Evolutionary conservation across 169 alveolate species (phyloP).

Genomic region (Perkinsus olseni): DNA sequence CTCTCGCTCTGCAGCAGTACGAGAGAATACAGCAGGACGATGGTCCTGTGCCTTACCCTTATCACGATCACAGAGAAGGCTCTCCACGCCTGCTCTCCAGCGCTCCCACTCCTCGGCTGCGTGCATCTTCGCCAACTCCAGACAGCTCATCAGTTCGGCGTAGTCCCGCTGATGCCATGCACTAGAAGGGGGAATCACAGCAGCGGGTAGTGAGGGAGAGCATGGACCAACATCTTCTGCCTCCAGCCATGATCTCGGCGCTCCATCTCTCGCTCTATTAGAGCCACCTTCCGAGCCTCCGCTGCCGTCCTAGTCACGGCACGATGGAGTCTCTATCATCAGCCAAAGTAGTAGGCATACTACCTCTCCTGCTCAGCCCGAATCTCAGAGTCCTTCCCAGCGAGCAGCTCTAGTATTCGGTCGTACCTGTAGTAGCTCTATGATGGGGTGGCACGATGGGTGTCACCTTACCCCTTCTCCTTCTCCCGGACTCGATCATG

Average conservation of each 20-base stretch:
- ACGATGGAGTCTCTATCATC: too few species aligned
- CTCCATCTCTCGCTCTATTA: background rate
- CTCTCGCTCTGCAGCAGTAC: background rate
- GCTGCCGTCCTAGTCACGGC: background rate
- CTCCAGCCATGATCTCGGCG: background rate
- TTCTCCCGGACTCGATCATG: background rate
- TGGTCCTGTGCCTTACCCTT: background rate
- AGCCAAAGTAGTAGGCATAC: too few species aligned
- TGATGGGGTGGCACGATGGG: background rate
- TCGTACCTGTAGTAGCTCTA: background rate
- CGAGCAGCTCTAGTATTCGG: background rate
- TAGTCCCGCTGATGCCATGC: background rate
- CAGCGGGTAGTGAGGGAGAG: background rate
- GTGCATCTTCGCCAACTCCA: background rate
- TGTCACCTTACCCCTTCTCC: background rate
- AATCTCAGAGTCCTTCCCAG: background rate
- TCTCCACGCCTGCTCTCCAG: background rate
- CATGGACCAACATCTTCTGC: background rate
- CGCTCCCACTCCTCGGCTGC: background rate
- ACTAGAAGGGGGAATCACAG: background rate
- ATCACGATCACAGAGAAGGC: background rate
- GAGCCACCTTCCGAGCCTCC: background rate
- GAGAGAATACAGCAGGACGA: background rate
- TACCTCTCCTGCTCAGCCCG: background rate
- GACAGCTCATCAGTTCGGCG: background rate